phyloP scores from a whole-genome alignment of 257 asterid genomes.

The Solanum bulbocastanum region DNA sequence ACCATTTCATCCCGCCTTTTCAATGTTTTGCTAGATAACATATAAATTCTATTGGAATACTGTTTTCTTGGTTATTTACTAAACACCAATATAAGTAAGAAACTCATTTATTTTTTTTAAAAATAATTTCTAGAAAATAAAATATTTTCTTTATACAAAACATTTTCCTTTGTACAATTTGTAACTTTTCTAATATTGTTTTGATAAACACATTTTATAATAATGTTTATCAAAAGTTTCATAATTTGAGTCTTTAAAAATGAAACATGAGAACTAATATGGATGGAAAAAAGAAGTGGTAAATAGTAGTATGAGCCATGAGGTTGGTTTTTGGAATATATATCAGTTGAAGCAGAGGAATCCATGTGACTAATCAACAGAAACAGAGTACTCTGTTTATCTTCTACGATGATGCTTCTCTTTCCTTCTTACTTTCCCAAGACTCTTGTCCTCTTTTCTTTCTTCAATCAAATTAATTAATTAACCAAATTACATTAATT shows the following conservation, averaged over 20 bases:
- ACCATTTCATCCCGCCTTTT: too few relatives aligned
- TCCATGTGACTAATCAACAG: conserved; percentile 8
- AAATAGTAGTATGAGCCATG: background rate
- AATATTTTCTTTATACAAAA: too few relatives aligned
- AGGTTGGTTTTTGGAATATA: background rate
- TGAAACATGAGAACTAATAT: background rate
- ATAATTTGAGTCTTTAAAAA: background rate
- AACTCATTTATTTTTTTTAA: too few relatives aligned
- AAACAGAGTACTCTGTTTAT: conserved; percentile 3
- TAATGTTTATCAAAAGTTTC: background rate
- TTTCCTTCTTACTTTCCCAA: conserved; percentile 7
- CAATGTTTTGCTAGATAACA: too few relatives aligned
- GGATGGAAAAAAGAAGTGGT: background rate
- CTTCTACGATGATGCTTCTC: conserved; percentile 4
- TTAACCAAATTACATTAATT: background rate
- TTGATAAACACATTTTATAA: background rate
- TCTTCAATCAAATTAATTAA: background rate
- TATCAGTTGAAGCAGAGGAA: conserved; percentile 4
- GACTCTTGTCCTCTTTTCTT: background rate
- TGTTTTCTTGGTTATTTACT: too few relatives aligned
- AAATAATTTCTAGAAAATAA: too few relatives aligned
- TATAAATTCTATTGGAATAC: too few relatives aligned
- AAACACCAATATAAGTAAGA: too few relatives aligned
- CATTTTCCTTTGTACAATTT: background rate
- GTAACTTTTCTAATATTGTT: background rate